phyloP scores from a whole-genome alignment of 2,329 filamentous ascomycete genomes.

The Tolypocladium amazonense region DNA sequence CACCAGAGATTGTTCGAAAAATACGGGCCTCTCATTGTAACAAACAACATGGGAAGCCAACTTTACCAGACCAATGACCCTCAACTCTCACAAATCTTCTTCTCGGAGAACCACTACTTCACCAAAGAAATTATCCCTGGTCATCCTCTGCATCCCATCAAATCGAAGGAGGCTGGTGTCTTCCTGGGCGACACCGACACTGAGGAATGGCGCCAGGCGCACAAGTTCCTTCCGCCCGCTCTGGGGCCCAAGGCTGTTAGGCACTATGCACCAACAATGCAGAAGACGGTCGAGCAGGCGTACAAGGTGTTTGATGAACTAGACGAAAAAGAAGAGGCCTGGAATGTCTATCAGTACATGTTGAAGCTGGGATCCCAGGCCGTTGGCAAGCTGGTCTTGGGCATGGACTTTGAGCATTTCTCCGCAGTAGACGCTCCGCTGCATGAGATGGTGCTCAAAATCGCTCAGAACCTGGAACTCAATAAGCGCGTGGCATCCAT shows the following conservation, averaged over 20 bases:
- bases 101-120: constrained; percentile 40
- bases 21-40: constrained; percentile 41
- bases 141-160: constrained; percentile 34
- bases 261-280: constrained; percentile 51
- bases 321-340: constrained; percentile 34
- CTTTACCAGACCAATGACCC: constrained; percentile 42
- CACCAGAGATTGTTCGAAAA: constrained; percentile 41
- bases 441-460: constrained; percentile 38
- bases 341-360: constrained; percentile 40
- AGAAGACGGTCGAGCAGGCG: constrained; percentile 32
- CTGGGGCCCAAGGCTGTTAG: constrained; percentile 48
- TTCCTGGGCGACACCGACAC: constrained; percentile 41
- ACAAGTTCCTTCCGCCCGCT: constrained; percentile 52
- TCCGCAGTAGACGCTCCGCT: constrained; percentile 30
- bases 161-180: constrained; percentile 25
- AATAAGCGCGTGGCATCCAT: constrained; percentile 48
- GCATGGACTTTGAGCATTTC: constrained; percentile 36
- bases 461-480: constrained; percentile 39
- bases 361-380: constrained; percentile 35
- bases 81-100: constrained; percentile 29
- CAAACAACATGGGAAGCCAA: constrained; percentile 37
- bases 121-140: constrained; percentile 39
- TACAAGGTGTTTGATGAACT: constrained; percentile 41
- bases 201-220: constrained; percentile 36
- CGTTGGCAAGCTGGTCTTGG: constrained; percentile 26